Evolutionary conservation across 345 rosid species (phyloP).

Genomic region (Eucalyptus cloeziana): DNA sequence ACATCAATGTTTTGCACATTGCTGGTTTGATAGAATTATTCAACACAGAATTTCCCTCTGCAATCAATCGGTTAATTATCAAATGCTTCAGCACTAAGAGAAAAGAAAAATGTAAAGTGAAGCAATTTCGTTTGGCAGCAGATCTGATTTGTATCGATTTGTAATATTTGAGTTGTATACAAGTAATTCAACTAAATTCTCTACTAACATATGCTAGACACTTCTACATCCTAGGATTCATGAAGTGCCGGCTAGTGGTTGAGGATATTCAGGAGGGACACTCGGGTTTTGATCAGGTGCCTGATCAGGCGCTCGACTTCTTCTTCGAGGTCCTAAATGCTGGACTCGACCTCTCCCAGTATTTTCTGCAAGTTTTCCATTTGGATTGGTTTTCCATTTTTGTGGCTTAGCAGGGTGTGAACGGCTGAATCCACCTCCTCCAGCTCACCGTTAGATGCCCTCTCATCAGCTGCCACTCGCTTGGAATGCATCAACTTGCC

Average conservation of each 20-base stretch:
- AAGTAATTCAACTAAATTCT: neutral
- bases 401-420: neutral
- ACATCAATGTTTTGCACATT: neutral
- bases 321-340: conserved; percentile 37
- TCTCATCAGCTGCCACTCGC: conserved; percentile 2
- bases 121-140: neutral
- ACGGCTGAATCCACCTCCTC: conserved; percentile 9
- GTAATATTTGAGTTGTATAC: neutral
- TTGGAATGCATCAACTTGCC: conserved; percentile 19
- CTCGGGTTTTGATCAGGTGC: conserved; percentile 25
- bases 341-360: conserved; percentile 9
- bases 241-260: neutral
- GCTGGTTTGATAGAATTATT: neutral
- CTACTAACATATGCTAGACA: neutral
- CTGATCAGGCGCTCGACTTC: conserved; percentile 25
- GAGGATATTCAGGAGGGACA: conserved; percentile 29
- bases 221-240: neutral
- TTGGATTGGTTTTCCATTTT: neutral
- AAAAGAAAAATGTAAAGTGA: neutral
- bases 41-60: neutral
- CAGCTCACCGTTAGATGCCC: conserved; percentile 13
- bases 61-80: neutral
- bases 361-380: neutral
- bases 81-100: neutral
- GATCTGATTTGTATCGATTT: neutral